A percentile compares a stretch with the other conserved stretches of the same genome.
Evolutionary conservation across 2,329 filamentous ascomycete genomes (phyloP).

Genomic region (Talaromyces sp.): DNA sequence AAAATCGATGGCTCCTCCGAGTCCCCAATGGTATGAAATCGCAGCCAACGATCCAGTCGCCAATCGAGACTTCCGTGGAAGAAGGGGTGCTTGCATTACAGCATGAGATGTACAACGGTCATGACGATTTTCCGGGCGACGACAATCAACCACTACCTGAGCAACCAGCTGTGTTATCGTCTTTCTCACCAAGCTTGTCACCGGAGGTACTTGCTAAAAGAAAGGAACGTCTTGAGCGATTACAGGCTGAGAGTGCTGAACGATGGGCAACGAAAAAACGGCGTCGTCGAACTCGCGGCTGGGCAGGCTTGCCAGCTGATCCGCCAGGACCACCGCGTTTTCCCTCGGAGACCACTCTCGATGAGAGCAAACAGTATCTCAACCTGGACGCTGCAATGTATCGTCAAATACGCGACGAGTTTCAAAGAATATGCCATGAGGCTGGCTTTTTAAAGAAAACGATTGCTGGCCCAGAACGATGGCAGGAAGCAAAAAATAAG

Average conservation of each 20-base stretch:
- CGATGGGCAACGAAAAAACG: slow-evolving; percentile 63
- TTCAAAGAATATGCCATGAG: slow-evolving; percentile 67
- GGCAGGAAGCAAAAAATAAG: slow-evolving; percentile 67
- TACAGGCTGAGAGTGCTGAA: slow-evolving; percentile 60
- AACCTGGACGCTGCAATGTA: slow-evolving; percentile 63
- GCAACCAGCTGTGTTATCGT: slow-evolving; percentile 22
- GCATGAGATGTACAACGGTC: slow-evolving; percentile 37
- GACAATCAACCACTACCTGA: slow-evolving; percentile 26
- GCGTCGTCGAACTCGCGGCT: slow-evolving; percentile 65
- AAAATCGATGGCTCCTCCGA: slow-evolving; percentile 66
- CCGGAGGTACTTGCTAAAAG: slow-evolving; percentile 52
- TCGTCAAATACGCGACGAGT: slow-evolving; percentile 61
- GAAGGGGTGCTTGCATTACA: slow-evolving; percentile 39
- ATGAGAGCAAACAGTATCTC: slow-evolving; percentile 70
- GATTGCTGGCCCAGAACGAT: slow-evolving; percentile 66
- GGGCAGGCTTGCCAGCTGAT: slow-evolving; percentile 65
- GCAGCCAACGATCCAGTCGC: slow-evolving; percentile 26
- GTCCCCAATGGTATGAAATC: slow-evolving; percentile 58
- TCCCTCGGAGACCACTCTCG: slow-evolving; percentile 77
- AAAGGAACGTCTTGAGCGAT: slow-evolving; percentile 52
- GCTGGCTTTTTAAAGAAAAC: slow-evolving; percentile 72
- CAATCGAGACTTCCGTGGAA: slow-evolving; percentile 27
- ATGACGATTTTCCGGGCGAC: slow-evolving; percentile 26
- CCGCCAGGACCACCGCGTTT: slow-evolving; percentile 68
- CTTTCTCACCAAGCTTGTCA: slow-evolving; percentile 36